Evolutionary conservation across 2,329 filamentous ascomycete genomes (phyloP).

Genomic region (Aspergillus carbonarius): DNA sequence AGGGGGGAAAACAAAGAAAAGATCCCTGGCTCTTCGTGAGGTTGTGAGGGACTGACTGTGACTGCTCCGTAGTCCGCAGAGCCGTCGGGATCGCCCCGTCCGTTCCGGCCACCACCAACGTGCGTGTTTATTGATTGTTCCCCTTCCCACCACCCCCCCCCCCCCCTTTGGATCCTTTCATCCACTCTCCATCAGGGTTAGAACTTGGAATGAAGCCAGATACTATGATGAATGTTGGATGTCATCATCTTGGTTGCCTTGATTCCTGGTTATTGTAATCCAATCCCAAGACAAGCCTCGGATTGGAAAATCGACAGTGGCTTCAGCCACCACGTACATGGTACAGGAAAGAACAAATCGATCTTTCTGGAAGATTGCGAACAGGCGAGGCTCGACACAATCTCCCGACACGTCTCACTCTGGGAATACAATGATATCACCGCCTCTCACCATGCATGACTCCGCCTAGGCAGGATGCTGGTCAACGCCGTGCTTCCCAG

Average conservation of each 20-base stretch:
- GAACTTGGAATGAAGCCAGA: neutral
- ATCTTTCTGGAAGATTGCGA: conserved; percentile 10
- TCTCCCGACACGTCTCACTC: neutral
- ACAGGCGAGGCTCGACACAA: neutral
- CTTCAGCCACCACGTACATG: conserved; percentile 7
- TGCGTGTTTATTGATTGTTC: neutral
- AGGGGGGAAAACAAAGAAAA: neutral
- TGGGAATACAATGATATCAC: neutral
- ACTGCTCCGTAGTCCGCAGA: neutral
- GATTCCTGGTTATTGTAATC: neutral
- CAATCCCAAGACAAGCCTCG: neutral
- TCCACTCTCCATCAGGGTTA: neutral
- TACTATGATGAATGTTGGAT: too few species aligned
- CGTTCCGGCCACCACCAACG: neutral
- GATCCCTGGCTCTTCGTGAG: too few species aligned
- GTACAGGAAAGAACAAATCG: conserved; percentile 7
- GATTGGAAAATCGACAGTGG: conserved; percentile 1
- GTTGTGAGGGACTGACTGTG: too few species aligned
- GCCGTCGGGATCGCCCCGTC: conserved; percentile 15
- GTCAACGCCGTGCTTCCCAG: neutral
- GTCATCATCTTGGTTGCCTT: neutral
- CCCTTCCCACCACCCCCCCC: too few species aligned
- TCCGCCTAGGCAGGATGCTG: neutral
- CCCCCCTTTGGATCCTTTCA: neutral
- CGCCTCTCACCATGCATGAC: neutral